Evolutionary conservation across 208 protist species (phyloP).

Genomic region (Tritrichomonas foetus): DNA sequence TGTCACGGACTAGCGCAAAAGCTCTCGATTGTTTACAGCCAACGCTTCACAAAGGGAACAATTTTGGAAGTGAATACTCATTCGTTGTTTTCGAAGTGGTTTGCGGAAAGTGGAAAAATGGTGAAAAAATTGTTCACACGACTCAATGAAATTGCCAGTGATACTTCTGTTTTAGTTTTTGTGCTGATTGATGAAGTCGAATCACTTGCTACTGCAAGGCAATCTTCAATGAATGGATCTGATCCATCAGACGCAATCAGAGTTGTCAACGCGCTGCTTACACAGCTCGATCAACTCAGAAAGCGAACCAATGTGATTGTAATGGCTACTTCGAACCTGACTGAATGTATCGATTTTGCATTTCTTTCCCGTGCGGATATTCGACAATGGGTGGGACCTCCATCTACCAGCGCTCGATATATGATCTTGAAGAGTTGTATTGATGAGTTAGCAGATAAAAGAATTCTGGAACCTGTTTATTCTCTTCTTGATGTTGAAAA

Average conservation of each 20-base stretch:
- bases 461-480: not conserved
- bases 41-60: slow-evolving; percentile 39
- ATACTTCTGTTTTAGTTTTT: slow-evolving; percentile 34
- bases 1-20: slow-evolving; percentile 72
- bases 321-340: slow-evolving; percentile 87
- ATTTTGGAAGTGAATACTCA: slow-evolving; percentile 42
- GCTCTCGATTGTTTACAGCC: slow-evolving; percentile 59
- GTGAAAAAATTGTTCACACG: slow-evolving; percentile 78
- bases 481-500: not conserved
- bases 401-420: not conserved
- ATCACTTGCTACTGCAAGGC: slow-evolving; percentile 75
- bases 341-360: slow-evolving; percentile 73
- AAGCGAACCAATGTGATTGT: slow-evolving; percentile 73
- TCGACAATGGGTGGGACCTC: slow-evolving; percentile 61
- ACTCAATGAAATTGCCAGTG: not conserved
- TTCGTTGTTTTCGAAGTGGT: slow-evolving; percentile 81
- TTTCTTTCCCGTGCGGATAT: slow-evolving; percentile 88
- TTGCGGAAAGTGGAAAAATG: slow-evolving; percentile 90
- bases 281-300: slow-evolving; percentile 83
- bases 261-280: slow-evolving; percentile 84
- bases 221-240: slow-evolving; percentile 69
- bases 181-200: slow-evolving; percentile 81
- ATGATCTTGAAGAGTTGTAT: slow-evolving; percentile 43
- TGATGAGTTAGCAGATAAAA: not conserved
- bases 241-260: slow-evolving; percentile 86